Conservation (phyloP, 2,329 filamentous ascomycete species). For the Trichoderma breve region DNA sequence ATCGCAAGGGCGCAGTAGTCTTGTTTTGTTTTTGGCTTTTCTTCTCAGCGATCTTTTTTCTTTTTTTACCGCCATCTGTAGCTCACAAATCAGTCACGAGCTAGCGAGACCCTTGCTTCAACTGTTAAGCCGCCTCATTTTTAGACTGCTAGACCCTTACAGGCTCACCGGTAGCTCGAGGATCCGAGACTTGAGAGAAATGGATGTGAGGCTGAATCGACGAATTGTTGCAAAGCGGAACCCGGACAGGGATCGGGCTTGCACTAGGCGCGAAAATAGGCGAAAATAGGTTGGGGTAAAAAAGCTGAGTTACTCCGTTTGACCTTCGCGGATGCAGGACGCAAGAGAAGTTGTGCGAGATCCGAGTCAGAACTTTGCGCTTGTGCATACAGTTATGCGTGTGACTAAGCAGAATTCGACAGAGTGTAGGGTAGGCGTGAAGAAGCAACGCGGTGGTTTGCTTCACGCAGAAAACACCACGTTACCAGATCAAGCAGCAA, state of each 20-base stretch:
- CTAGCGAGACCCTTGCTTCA: conserved; percentile 1
- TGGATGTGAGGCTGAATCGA: conserved; percentile 18
- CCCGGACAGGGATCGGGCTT: background rate
- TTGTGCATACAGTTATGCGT: background rate
- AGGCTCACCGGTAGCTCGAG: background rate
- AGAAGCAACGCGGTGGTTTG: background rate
- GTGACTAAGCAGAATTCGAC: background rate
- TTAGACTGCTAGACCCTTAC: background rate
- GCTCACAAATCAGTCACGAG: conserved; percentile 12
- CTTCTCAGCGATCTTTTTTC: background rate
- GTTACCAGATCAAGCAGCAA: background rate
- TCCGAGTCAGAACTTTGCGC: background rate
- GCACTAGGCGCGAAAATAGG: background rate
- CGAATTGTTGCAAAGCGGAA: background rate
- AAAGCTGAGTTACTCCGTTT: background rate
- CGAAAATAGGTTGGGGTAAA: background rate
- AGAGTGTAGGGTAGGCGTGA: background rate
- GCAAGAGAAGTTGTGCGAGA: background rate
- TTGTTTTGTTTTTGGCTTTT: background rate
- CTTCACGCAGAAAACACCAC: background rate
- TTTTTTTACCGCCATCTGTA: conserved; percentile 17
- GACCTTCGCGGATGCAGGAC: background rate
- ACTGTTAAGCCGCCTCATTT: background rate
- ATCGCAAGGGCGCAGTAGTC: background rate
- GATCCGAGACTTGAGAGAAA: background rate